Conservation (phyloP, 352 stramenopile genomes). For the Phytophthora sansomeana region DNA sequence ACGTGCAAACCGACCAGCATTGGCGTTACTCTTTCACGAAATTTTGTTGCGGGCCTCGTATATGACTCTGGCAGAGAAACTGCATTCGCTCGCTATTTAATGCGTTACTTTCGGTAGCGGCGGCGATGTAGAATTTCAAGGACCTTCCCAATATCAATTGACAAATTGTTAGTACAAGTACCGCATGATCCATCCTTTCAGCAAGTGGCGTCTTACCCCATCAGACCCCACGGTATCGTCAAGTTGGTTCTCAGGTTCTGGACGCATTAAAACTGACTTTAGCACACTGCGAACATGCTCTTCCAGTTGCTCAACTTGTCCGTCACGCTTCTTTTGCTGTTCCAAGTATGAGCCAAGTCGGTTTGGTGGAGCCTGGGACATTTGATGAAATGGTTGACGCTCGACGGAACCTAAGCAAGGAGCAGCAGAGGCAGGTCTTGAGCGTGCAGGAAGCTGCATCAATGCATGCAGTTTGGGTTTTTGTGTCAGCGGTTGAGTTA, state of each 20-base stretch:
- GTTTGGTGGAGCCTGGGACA: conserved; percentile 31
- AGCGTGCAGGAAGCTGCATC: conserved; percentile 23
- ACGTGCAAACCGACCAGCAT: conserved; percentile 30
- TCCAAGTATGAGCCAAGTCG: conserved; percentile 22
- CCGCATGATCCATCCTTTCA: no score
- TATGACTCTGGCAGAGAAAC: conserved; percentile 60
- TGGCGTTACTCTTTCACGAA: conserved; percentile 61
- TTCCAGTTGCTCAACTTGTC: conserved; percentile 31
- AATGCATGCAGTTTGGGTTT: conserved; percentile 42
- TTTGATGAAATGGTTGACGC: conserved; percentile 12
- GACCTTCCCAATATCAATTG: conserved; percentile 48
- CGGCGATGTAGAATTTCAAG: conserved; percentile 71
- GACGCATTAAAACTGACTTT: conserved; percentile 56
- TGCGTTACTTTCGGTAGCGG: conserved; percentile 37
- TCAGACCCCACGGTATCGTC: conserved; percentile 62
- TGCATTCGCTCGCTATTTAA: conserved; percentile 33
- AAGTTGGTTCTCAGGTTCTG: conserved; percentile 53
- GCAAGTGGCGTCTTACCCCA: conserved; percentile 41
- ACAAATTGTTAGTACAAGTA: not conserved
- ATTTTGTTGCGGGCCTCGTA: conserved; percentile 65
- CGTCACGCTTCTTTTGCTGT: conserved; percentile 6
- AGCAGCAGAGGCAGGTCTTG: conserved; percentile 34
- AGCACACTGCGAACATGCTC: conserved; percentile 69
- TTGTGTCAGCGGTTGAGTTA: conserved; percentile 48
- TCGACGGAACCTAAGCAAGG: conserved; percentile 20